These are phyloP conservation scores for Fusarium subtropicale DNA, from an alignment of 2,329 filamentous ascomycete genomes.

Conservation along the genomic window DNA sequence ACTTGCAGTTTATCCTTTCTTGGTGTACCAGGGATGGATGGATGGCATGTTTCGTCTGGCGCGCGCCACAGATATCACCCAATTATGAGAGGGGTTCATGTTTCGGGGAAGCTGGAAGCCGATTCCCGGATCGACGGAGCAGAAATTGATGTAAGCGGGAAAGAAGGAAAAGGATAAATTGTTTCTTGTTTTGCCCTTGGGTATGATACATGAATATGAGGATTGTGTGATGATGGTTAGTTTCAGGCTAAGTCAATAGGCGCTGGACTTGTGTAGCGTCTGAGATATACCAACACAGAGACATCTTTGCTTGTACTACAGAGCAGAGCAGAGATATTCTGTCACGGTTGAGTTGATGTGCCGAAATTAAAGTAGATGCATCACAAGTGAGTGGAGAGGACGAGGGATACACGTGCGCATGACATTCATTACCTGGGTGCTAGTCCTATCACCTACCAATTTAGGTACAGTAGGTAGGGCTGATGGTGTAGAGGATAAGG, in stretches of 20 bases:
- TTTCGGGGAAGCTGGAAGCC: conserved; percentile 33
- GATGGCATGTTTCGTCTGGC: conserved; percentile 46
- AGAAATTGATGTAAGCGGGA: conserved; percentile 7
- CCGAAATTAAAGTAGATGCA: conserved; percentile 3
- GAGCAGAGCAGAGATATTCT: background rate
- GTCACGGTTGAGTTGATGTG: conserved; percentile 4
- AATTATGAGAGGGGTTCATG: conserved; percentile 12
- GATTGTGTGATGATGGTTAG: conserved; percentile 22
- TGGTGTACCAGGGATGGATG: conserved; percentile 35
- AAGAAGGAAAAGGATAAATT: background rate
- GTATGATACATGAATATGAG: conserved; percentile 1
- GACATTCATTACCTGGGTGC: conserved; percentile 15
- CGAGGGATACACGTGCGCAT: conserved; percentile 39
- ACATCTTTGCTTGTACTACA: background rate
- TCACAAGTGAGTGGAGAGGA: conserved; percentile 1
- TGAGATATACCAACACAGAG: background rate
- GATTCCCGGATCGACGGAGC: conserved; percentile 35
- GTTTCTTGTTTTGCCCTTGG: background rate
- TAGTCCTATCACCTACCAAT: conserved; percentile 35
- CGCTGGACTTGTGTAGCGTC: conserved; percentile 6
- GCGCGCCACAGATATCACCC: conserved; percentile 40
- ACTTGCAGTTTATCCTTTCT: conserved; percentile 6
- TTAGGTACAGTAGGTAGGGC: conserved; percentile 23
- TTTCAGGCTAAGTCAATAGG: conserved; percentile 30
- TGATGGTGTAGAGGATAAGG: conserved; percentile 11